Evolutionary conservation across 345 rosid species (phyloP).

Genomic region (Schrenkiella parvula): DNA sequence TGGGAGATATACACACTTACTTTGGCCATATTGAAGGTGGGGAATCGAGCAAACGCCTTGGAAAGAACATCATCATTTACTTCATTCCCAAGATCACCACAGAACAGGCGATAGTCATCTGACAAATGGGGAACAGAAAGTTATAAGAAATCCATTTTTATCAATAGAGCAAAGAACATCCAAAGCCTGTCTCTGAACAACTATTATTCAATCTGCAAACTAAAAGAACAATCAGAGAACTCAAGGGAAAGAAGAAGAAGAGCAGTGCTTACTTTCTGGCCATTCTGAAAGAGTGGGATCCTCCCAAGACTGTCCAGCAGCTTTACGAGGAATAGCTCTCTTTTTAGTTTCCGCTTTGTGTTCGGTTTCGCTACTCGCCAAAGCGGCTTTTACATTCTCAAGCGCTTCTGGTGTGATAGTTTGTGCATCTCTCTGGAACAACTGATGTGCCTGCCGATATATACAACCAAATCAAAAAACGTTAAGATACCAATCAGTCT

Average conservation of each 20-base stretch:
- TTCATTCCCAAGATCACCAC: conserved; percentile 99
- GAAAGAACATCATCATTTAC: conserved; percentile 99
- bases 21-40: conserved; percentile 94
- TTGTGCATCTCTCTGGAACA: conserved; percentile 94
- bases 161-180: neutral
- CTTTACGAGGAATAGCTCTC: conserved; percentile 95
- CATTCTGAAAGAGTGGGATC: conserved; percentile 96
- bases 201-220: conserved; percentile 6
- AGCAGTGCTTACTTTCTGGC: conserved; percentile 78
- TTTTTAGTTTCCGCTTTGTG: conserved; percentile 86
- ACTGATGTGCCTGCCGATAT: conserved; percentile 71
- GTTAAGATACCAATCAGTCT: neutral
- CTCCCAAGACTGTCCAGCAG: conserved; percentile 95
- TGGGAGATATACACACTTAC: conserved; percentile 38
- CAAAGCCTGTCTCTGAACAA: neutral
- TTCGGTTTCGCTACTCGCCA: conserved; percentile 88
- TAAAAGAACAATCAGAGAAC: neutral
- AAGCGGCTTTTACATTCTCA: conserved; percentile 93
- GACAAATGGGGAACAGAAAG: conserved; percentile 17
- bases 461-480: conserved; percentile 17
- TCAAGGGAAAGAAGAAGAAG: neutral
- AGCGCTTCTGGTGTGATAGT: conserved; percentile 94
- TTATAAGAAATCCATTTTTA: neutral
- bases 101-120: conserved; percentile 93
- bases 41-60: conserved; percentile 92